A percentile compares a stretch with the other conserved stretches of the same genome.
phyloP scores from a whole-genome alignment of 2,329 filamentous ascomycete genomes.

The Diaporthe sp. region DNA sequence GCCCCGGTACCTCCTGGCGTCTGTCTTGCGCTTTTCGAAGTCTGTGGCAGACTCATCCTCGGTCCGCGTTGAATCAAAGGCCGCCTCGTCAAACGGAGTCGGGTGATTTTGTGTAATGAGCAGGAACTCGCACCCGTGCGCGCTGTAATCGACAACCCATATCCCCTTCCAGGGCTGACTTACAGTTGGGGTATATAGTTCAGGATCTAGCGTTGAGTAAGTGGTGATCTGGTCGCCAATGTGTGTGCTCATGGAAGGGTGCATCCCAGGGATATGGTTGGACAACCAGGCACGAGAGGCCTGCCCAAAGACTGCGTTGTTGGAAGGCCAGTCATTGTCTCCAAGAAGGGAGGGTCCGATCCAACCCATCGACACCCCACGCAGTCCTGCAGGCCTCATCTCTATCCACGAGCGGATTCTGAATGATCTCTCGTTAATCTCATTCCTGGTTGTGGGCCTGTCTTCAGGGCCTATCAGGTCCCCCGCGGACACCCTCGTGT shows the following conservation, averaged over 20 bases:
- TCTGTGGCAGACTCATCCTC: conserved; percentile 59
- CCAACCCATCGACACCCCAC: conserved; percentile 24
- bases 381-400: conserved; percentile 59
- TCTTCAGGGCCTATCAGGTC: conserved; percentile 47
- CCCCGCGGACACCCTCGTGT: conserved; percentile 62
- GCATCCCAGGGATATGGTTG: conserved; percentile 40
- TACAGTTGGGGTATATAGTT: conserved; percentile 83
- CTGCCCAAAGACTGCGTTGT: conserved; percentile 43
- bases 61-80: conserved; percentile 51
- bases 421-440: conserved; percentile 80
- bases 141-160: conserved; percentile 91
- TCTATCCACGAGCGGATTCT: conserved; percentile 83
- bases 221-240: conserved; percentile 72
- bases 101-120: conserved; percentile 81
- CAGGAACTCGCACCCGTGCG: conserved; percentile 90
- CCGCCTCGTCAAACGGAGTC: conserved; percentile 54
- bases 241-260: conserved; percentile 56
- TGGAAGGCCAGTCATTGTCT: conserved; percentile 28
- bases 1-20: conserved; percentile 71
- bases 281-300: conserved; percentile 38
- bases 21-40: conserved; percentile 60
- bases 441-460: conserved; percentile 62
- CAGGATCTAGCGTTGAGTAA: conserved; percentile 78
- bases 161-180: conserved; percentile 90
- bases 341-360: background rate